Percentiles rank a stretch among this genome's conserved stretches.
Evolutionary conservation across 495 filamentous ascomycete genomes (phyloP).

Genomic region (Penicillium samsonianum): DNA sequence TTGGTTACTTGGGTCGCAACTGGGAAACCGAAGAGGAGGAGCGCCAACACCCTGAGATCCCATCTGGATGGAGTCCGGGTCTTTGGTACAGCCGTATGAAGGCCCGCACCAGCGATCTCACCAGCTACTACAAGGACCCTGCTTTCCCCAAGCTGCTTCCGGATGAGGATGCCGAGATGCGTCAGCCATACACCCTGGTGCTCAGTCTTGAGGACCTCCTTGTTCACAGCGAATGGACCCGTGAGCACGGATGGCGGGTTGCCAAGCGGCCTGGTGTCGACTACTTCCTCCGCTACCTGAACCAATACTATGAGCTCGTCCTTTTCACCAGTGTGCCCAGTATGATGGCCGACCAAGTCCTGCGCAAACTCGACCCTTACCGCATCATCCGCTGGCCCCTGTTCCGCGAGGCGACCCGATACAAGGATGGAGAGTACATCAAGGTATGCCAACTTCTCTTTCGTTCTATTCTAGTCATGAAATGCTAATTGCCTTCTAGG

Average conservation of each 20-base stretch:
- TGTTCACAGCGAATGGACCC: conserved; percentile 89
- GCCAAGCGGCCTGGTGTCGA: conserved; percentile 95
- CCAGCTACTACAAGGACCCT: conserved; percentile 93
- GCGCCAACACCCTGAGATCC: conserved; percentile 62
- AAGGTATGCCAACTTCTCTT: conserved; percentile 63
- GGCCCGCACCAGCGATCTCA: conserved; percentile 69
- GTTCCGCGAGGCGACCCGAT: conserved; percentile 91
- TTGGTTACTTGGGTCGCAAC: conserved; percentile 76
- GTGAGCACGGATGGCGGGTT: conserved; percentile 92
- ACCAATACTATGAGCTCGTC: conserved; percentile 96
- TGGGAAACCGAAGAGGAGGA: conserved; percentile 78
- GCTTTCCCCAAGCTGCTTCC: conserved; percentile 93
- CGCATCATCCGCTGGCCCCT: conserved; percentile 94
- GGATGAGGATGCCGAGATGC: conserved; percentile 77
- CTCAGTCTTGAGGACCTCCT: conserved; percentile 91
- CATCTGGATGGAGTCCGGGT: conserved; percentile 70
- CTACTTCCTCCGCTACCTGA: conserved; percentile 95
- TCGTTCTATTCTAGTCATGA: neutral
- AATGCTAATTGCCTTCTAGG: conserved; percentile 49
- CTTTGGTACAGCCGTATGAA: conserved; percentile 77
- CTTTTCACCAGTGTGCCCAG: conserved; percentile 87
- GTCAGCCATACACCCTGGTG: conserved; percentile 89
- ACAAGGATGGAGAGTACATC: conserved; percentile 92
- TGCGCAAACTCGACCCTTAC: conserved; percentile 94
- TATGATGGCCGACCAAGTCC: conserved; percentile 78